Percentiles rank a stretch among this genome's conserved stretches.
phyloP scores from a whole-genome alignment of 306 rosid genomes.

The Prosopis cineraria region DNA sequence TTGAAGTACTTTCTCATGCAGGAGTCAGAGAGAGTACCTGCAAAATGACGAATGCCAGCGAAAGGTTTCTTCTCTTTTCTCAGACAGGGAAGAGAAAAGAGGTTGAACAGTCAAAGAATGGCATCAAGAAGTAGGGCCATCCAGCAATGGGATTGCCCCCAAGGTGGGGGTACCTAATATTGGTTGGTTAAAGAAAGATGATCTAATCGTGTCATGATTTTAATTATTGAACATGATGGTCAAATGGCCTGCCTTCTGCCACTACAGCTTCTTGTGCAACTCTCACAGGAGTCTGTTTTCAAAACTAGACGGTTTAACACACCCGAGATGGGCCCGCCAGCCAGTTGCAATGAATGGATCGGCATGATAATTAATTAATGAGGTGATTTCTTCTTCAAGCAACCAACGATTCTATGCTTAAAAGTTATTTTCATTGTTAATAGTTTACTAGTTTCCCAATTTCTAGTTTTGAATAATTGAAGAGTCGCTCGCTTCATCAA shows the following conservation, averaged over 20 bases:
- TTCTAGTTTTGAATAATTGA: conserved; percentile 1
- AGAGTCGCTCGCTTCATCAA: conserved; percentile 8
- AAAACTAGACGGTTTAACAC: neutral
- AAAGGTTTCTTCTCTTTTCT: conserved; percentile 17
- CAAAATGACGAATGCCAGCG: conserved; percentile 13
- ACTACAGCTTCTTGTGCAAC: neutral
- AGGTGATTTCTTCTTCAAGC: conserved; percentile 17
- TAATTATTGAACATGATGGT: conserved; percentile 32
- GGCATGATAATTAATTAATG: conserved; percentile 16
- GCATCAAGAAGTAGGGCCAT: conserved; percentile 15
- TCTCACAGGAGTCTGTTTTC: neutral
- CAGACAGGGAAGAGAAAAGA: neutral
- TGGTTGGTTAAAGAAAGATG: conserved; percentile 35
- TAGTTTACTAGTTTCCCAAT: neutral
- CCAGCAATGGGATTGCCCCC: conserved; percentile 11
- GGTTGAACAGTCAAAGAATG: conserved; percentile 12
- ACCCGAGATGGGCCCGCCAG: neutral
- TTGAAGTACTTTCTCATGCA: neutral
- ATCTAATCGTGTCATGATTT: conserved; percentile 26
- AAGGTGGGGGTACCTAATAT: conserved; percentile 39
- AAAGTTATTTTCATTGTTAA: neutral
- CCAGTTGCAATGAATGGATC: conserved; percentile 1
- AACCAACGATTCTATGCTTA: conserved; percentile 19
- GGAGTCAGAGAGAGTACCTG: neutral
- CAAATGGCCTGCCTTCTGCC: conserved; percentile 30